Evolutionary conservation across 2,329 filamentous ascomycete species (phyloP), one percentile per base, ranked within the genome.

Genomic region (Sphaerulina populicola): DNA sequence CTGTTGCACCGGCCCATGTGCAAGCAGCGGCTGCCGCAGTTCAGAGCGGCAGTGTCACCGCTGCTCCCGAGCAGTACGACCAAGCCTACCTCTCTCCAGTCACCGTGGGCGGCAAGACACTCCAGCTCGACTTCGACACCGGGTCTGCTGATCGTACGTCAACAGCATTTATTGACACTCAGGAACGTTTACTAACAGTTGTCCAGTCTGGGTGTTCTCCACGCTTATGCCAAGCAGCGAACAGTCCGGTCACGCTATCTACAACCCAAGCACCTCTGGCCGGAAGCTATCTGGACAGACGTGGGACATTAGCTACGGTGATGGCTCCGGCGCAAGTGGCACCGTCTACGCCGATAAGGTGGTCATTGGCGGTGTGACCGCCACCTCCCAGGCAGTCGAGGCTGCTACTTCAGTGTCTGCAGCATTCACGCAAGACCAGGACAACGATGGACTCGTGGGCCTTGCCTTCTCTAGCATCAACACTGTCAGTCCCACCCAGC

Each of bases 111-210:
- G 69, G 76, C 63, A 80, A 83, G 59, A 77, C 71, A 2, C 64
- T 87, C 56, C 76, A 80, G 53, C 66, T 89, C 54, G 83, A 87
- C 64, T 77, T 89, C 54, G 86, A 89, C 58, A 89, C 85, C 11
- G 83, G 74, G 56, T 84, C 74, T 56, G 74, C 81, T 38, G 82
- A 85, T 68, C 77, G 31, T 35, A 35, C 6, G 31, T 35, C 12
- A n/a, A 35, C 12, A 35, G 31, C 31, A 35, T 18, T 18, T 18
- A 35, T 27, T 27, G 8, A 35, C 12, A 11, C 31, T 35, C 31
- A n/a, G 31, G 12, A 35, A 35, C 31, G 31, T n/a, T n/a, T 10
- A 35, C 12, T 35, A 5, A 35, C 31, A 9, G 2, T 10, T 35
- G 4, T 35, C 31, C 12, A 35, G 31, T 86, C 83, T 93, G 77